These are phyloP conservation scores for Blastocystis sp. DNA, from an alignment of 352 stramenopile species.

Conservation along the genomic window DNA sequence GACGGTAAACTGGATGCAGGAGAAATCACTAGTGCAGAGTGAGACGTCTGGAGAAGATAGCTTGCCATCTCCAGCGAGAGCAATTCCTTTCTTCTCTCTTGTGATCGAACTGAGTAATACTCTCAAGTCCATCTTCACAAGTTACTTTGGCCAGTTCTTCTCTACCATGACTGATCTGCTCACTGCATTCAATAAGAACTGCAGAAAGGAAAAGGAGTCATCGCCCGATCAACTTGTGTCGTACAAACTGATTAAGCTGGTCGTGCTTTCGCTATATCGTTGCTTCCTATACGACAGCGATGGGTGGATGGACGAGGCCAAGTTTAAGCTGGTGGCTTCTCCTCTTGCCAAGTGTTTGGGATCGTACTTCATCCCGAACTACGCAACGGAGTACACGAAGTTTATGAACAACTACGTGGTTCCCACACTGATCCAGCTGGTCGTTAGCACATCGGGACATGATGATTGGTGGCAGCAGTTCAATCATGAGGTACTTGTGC, in stretches of 20 bases:
- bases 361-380: constrained; percentile 44
- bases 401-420: constrained; percentile 14
- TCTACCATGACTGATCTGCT: neutral
- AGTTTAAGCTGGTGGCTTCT: neutral
- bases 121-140: constrained; percentile 54
- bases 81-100: constrained; percentile 30
- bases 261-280: constrained; percentile 15
- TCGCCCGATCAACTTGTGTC: neutral
- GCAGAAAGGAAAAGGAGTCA: neutral
- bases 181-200: neutral
- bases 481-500: constrained; percentile 51
- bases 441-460: constrained; percentile 44
- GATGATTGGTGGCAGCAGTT: constrained; percentile 57
- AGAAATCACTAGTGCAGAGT: neutral
- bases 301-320: constrained; percentile 48
- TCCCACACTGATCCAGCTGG: constrained; percentile 32
- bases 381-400: constrained; percentile 23
- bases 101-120: neutral
- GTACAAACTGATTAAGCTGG: constrained; percentile 9
- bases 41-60: neutral
- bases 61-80: constrained; percentile 3
- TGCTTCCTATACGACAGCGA: constrained; percentile 52
- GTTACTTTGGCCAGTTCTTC: constrained; percentile 48
- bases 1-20: constrained; percentile 52
- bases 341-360: constrained; percentile 34